Evolutionary conservation across 2,329 filamentous ascomycete species (phyloP), one percentile per base, ranked within the genome.

Genomic region (Domatiomyces catenatus): DNA sequence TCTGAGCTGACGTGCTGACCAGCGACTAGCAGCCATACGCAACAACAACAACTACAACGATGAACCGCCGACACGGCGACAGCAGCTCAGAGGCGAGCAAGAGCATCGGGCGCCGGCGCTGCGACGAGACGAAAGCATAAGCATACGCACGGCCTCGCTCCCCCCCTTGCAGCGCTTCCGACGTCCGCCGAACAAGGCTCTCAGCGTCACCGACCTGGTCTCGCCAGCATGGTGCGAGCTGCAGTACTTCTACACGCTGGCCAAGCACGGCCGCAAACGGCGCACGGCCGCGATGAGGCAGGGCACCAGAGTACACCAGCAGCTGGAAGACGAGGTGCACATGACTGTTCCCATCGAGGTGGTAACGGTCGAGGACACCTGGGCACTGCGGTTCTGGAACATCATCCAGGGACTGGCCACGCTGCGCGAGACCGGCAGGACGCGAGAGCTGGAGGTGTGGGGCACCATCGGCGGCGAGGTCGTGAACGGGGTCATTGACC

Each of bases 221-320:
- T 84, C 86, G 1, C 89, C 89, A 1, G 83, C 89, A 6, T 98
- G 92, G 92, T 98, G 92, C 65, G 90, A 98, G 66, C 66, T 96
- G 52, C 89, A 96, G 64, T 93, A 94, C 61, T 88, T 81, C 73
- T 95, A 93, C 67, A 86, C 80, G 0, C 74, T 98, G 50, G 85
- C 81, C 2, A 81, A 79, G 50, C 79, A 83, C 61, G 92, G 90
- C 0, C 78, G 77, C 51, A 89, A 84, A 63, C 83, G 77, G 49
- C 74, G 74, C 32, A 96, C 89, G 0, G 67, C 76, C 1, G 87
- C 86, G 0, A 98, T 98, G 92, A 83, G 81, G 63, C 75, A 79
- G 49, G 92, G 92, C 0, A 82, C 79, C 39, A 79, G 75, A 39
- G 78, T 96, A 8, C 92, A 98, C 59, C 80, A 88, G 61, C 76